Conservation (phyloP, 2,329 filamentous ascomycete genomes). For the Fusarium mangiferae region DNA sequence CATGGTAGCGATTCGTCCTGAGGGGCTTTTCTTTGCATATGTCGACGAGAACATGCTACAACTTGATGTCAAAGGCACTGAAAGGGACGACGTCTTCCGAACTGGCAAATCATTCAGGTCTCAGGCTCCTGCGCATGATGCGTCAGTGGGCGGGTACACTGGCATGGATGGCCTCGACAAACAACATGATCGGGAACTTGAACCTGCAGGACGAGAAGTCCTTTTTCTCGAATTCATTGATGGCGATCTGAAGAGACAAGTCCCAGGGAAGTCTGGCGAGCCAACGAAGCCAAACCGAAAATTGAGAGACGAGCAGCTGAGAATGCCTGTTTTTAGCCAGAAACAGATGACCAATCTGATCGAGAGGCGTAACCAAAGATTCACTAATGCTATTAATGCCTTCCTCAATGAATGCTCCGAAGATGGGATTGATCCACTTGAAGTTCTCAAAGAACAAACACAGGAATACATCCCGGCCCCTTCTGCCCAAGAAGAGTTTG, state of each 20-base stretch:
- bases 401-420: conserved; percentile 81
- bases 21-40: conserved; percentile 83
- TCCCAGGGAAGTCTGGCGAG: conserved; percentile 76
- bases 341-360: conserved; percentile 91
- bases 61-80: conserved; percentile 77
- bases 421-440: conserved; percentile 73
- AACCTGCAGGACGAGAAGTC: conserved; percentile 68
- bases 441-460: conserved; percentile 68
- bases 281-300: conserved; percentile 73
- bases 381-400: conserved; percentile 76
- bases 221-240: conserved; percentile 94
- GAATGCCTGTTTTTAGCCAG: conserved; percentile 92
- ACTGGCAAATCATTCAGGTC: conserved; percentile 57
- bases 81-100: conserved; percentile 72
- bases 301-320: conserved; percentile 81
- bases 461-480: conserved; percentile 71
- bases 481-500: conserved; percentile 53
- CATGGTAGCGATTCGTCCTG: conserved; percentile 80
- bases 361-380: conserved; percentile 88
- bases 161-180: conserved; percentile 57
- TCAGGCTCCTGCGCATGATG: conserved; percentile 62
- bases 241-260: conserved; percentile 86
- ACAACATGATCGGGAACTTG: conserved; percentile 8
- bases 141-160: conserved; percentile 66
- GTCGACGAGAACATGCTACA: conserved; percentile 87